Base-by-base conservation (phyloP, 2,329 filamentous ascomycete genomes). In the Plectosphaerella cucumerina region DNA sequence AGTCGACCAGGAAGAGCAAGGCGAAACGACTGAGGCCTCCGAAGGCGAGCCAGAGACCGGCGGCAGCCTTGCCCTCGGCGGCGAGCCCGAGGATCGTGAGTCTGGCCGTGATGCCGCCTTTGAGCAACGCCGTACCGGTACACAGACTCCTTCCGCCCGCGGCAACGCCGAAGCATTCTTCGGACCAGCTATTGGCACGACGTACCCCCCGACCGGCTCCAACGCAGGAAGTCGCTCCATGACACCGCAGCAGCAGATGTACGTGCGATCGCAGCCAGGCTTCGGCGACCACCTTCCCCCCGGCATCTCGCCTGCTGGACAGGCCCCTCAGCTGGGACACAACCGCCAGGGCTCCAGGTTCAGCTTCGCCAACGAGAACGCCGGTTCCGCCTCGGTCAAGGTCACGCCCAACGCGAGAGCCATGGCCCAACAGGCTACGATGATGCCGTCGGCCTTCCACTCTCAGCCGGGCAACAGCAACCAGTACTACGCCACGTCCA, bases 51-150 rank as follows among this genome's bases (percentile, higher is more conserved):
- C 84, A 1, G 91, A 94, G 67, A 88, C 88, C 58, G 89, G 89
- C 44, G 83, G 84, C 14, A 97, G 93, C 65, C 76, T 94, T 52
- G 92, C 95, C 52, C 78, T 97, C 17, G 93, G 93, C 51, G 93
- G 93, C 42, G 93, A 97, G 65, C 93, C 93, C 0, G 93, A 97
- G 65, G 90, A 96, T 58, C 78, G 81, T 55, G 86, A 90, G 20
- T 70, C 71, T 43, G 63, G 68, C 17, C 73, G 75, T 17, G 80
- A 82, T 47, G 69, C 69, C 59, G 64, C 67, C 44, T 79, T 79
- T 39, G 77, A 80, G 42, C 80, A 82, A 52, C 80, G 84, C 54
- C 15, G 17, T 17, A n/a, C 39, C 18, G 39, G 5, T 10, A 42
- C 39, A 42, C 39, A 42, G 17, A 3, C 39, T 8, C 20, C 39